Base-by-base conservation (phyloP, 2,329 filamentous ascomycete species). In the Diaporthe eres region DNA sequence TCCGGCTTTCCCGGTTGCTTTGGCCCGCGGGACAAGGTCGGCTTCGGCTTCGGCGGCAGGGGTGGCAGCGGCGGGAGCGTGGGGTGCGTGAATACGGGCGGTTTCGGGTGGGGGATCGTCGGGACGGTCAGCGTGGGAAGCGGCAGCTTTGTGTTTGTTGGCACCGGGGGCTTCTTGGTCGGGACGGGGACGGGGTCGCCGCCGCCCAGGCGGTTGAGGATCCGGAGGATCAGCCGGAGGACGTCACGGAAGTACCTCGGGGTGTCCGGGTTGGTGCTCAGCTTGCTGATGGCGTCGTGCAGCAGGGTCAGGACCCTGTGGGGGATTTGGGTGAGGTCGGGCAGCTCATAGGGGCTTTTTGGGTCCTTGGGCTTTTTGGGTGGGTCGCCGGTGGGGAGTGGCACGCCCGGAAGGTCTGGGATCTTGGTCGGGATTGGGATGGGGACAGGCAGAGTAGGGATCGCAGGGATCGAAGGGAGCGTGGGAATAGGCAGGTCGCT, bases 241-340 rank as follows among this genome's bases (percentile, higher is more conserved):
- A 57, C 10, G 57, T 72, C 13, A 15, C 67, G 74, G 15, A 75
- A 1, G 25, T 13, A 10, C 19, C 7, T 28, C 1, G 74, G 74
- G 17, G 44, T n/a, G 13, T 7, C 10, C 3, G 5, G 3, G 47
- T 51, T 22, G 22, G 17, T 8, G 51, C 37, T 39, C 28, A 75
- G 57, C 39, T 51, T 49, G 74, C 19, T 15, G 67, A 75, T 9
- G n/a, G 60, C 47, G 15, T 28, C 8, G 49, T 63, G 57, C 22
- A 75, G 57, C 22, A 65, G 49, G 44, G 6, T 44, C 22, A 72
- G 5, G n/a, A 75, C 25, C 47, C 25, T 17, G 42, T 34, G n/a
- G 22, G 74, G 74, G 25, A 72, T 39, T n/a, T 55, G 8, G 44
- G 44, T 72, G 44, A 72, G 28, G 28, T 60, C 34, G 15, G 74